Conservation (phyloP, 2,329 filamentous ascomycete genomes). For the Fusarium pseudograminearum region DNA sequence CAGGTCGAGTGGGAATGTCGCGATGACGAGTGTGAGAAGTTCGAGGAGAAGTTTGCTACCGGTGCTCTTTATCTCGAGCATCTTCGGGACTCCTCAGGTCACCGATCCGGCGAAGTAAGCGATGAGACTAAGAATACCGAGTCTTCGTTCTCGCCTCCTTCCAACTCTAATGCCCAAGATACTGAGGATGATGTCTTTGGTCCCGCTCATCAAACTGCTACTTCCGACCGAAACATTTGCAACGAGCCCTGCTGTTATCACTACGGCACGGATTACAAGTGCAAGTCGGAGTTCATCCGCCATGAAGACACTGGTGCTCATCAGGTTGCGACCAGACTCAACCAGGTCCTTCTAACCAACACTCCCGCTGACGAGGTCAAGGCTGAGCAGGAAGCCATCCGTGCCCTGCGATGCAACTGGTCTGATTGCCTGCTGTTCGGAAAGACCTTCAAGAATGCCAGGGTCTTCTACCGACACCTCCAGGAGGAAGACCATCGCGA, state of each 20-base stretch:
- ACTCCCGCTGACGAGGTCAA: background rate
- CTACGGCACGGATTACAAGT: slow-evolving; percentile 30
- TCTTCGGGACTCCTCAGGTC: slow-evolving; percentile 1
- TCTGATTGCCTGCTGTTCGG: slow-evolving; percentile 24
- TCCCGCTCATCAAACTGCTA: background rate
- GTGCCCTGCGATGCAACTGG: slow-evolving; percentile 31
- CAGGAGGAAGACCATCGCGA: slow-evolving; percentile 9
- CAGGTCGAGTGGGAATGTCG: slow-evolving; percentile 21
- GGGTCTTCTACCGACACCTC: slow-evolving; percentile 27
- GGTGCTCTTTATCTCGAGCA: slow-evolving; percentile 20
- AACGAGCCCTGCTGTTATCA: slow-evolving; percentile 36
- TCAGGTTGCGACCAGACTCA: slow-evolving; percentile 31
- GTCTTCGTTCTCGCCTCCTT: background rate
- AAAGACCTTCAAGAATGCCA: slow-evolving; percentile 9
- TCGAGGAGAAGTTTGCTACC: slow-evolving; percentile 5
- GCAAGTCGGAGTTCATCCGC: slow-evolving; percentile 30
- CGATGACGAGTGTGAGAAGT: slow-evolving; percentile 10
- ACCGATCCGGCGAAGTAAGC: background rate
- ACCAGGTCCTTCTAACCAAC: slow-evolving; percentile 5
- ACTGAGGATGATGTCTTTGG: slow-evolving; percentile 1
- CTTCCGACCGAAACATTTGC: slow-evolving; percentile 8
- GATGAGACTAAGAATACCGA: background rate
- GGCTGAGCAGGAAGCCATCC: slow-evolving; percentile 38
- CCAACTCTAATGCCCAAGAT: background rate
- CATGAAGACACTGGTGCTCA: slow-evolving; percentile 24